These are phyloP conservation scores for Knoxdaviesia capensis DNA, from an alignment of 2,329 filamentous ascomycete species.

Conservation along the genomic window DNA sequence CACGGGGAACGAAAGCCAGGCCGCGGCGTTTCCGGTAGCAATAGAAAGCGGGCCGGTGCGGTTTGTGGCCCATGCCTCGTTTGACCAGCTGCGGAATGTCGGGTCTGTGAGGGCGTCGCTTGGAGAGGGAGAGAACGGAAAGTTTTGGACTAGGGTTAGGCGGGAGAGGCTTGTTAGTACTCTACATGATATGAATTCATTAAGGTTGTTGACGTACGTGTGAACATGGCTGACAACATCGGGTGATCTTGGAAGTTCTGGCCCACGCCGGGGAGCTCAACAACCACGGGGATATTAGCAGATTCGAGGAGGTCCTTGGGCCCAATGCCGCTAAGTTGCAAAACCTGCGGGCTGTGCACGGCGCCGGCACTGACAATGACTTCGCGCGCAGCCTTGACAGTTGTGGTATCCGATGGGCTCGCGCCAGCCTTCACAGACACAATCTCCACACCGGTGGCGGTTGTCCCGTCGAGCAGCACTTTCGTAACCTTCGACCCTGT, in stretches of 20 bases:
- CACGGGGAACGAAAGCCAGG: slow-evolving; percentile 16
- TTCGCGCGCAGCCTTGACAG: slow-evolving; percentile 16
- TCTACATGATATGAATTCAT: too few relatives aligned
- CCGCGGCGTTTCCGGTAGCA: slow-evolving; percentile 14
- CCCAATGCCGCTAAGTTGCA: slow-evolving; percentile 30
- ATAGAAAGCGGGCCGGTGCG: slow-evolving; percentile 13
- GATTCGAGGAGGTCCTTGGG: slow-evolving; percentile 18
- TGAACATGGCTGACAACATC: slow-evolving; percentile 4
- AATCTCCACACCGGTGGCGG: slow-evolving; percentile 15
- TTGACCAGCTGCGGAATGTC: slow-evolving; percentile 6
- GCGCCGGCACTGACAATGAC: slow-evolving; percentile 30
- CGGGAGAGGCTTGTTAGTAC: too few relatives aligned
- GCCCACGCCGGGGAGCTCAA: slow-evolving; percentile 34
- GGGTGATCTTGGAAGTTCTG: slow-evolving; percentile 34
- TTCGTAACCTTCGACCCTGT: too few relatives aligned
- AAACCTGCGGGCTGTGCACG: slow-evolving; percentile 28
- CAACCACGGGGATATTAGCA: slow-evolving; percentile 22
- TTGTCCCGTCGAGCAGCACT: too few relatives aligned
- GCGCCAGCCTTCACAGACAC: slow-evolving; percentile 1
- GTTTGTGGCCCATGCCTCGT: slow-evolving; percentile 3
- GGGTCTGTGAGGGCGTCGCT: slow-evolving; percentile 3
- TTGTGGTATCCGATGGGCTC: slow-evolving; percentile 7
- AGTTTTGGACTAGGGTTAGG: slow-evolving; percentile 6
- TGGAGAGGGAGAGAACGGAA: slow-evolving; percentile 5
- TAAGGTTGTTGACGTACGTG: neutral